These are phyloP conservation scores for Triangularia setosa DNA, from an alignment of 2,329 filamentous ascomycete genomes.

Conservation along the genomic window DNA sequence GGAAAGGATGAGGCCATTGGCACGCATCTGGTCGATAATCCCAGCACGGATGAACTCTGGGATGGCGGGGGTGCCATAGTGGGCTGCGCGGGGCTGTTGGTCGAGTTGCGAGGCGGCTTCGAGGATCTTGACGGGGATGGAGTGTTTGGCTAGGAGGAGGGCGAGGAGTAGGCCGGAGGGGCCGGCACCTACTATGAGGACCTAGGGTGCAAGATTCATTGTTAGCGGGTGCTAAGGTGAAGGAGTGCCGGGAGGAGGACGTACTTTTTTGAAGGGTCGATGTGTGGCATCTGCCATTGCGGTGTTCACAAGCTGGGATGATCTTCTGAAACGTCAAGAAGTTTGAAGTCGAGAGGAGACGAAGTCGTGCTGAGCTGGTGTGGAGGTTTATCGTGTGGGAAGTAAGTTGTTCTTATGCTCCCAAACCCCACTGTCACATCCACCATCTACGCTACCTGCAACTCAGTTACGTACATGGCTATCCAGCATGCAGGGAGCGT, in stretches of 20 bases:
- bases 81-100: conserved; percentile 57
- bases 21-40: conserved; percentile 45
- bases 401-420: background rate
- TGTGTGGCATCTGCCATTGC: conserved; percentile 7
- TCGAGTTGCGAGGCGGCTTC: conserved; percentile 54
- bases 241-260: background rate
- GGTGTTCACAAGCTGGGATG: background rate
- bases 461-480: background rate
- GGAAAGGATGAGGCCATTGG: conserved; percentile 36
- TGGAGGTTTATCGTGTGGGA: background rate
- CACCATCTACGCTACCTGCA: background rate
- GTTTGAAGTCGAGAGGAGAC: too few relatives aligned
- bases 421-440: background rate
- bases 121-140: conserved; percentile 50
- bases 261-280: conserved; percentile 18
- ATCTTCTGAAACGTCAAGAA: too few relatives aligned
- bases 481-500: background rate
- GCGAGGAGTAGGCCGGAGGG: conserved; percentile 48
- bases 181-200: conserved; percentile 47
- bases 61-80: conserved; percentile 57
- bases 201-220: conserved; percentile 29
- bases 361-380: background rate
- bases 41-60: conserved; percentile 57
- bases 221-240: background rate
- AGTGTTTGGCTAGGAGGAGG: conserved; percentile 49